A percentile compares a stretch with the other conserved stretches of the same genome.
Evolutionary conservation across 331 rosid genomes (phyloP).

Genomic region (Cydonia oblonga): DNA sequence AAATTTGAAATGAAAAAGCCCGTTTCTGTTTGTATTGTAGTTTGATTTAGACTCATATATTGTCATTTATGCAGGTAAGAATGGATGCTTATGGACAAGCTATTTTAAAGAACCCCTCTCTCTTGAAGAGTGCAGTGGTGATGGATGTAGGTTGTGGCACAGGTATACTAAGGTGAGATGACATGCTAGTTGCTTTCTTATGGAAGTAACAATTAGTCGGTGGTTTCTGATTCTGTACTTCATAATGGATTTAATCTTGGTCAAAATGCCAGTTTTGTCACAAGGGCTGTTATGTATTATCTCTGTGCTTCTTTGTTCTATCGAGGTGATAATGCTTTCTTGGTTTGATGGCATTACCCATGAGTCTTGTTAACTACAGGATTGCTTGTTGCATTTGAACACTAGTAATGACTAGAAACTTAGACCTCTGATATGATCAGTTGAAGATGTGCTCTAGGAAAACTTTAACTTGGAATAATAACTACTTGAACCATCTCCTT

Average conservation of each 20-base stretch:
- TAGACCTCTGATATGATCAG: background rate
- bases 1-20: background rate
- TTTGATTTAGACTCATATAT: background rate
- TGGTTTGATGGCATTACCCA: background rate
- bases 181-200: slow-evolving; percentile 1
- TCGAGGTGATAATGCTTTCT: background rate
- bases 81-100: slow-evolving; percentile 85
- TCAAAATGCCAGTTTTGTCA: background rate
- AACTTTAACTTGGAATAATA: background rate
- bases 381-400: background rate
- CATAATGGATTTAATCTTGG: background rate
- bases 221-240: background rate
- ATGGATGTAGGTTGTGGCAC: slow-evolving; percentile 97
- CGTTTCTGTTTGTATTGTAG: background rate
- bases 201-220: background rate
- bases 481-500: background rate
- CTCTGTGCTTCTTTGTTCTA: background rate
- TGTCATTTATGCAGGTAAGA: slow-evolving; percentile 50
- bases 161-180: slow-evolving; percentile 75
- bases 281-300: background rate
- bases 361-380: background rate
- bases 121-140: slow-evolving; percentile 57
- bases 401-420: background rate
- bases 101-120: slow-evolving; percentile 72
- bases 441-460: background rate